phyloP scores from a whole-genome alignment of 345 rosid species.

The Euphorbia peplus region DNA sequence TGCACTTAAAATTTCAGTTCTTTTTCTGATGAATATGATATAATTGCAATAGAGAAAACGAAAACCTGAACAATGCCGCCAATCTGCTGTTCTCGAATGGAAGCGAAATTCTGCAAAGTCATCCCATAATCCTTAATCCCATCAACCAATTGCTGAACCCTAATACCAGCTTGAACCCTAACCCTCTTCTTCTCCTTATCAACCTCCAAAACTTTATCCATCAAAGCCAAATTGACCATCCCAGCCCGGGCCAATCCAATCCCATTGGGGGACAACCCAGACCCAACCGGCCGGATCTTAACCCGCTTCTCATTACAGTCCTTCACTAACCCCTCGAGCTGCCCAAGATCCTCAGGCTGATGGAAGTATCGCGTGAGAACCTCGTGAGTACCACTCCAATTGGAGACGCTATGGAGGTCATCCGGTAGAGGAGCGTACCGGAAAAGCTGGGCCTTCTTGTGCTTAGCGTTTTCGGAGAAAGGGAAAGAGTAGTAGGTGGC shows the following conservation, averaged over 20 bases:
- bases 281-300: conserved; percentile 87
- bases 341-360: conserved; percentile 71
- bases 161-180: conserved; percentile 78
- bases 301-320: conserved; percentile 50
- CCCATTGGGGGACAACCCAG: conserved; percentile 90
- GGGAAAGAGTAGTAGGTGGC: conserved; percentile 95
- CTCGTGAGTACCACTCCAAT: conserved; percentile 99
- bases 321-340: conserved; percentile 64
- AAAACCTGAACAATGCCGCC: conserved; percentile 96
- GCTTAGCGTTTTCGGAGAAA: conserved; percentile 66
- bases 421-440: conserved; percentile 90
- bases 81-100: conserved; percentile 96
- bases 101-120: conserved; percentile 92
- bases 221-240: conserved; percentile 81
- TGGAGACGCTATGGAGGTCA: conserved; percentile 89
- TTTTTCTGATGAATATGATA: neutral
- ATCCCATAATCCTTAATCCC: conserved; percentile 71
- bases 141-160: conserved; percentile 88
- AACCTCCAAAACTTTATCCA: conserved; percentile 82
- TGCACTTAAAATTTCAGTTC: neutral
- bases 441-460: conserved; percentile 88
- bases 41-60: neutral
- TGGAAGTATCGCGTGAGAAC: conserved; percentile 82
- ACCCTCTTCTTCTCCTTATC: conserved; percentile 82
- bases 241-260: conserved; percentile 83